phyloP scores from a whole-genome alignment of 352 stramenopile genomes.

The Phytophthora sp. region DNA sequence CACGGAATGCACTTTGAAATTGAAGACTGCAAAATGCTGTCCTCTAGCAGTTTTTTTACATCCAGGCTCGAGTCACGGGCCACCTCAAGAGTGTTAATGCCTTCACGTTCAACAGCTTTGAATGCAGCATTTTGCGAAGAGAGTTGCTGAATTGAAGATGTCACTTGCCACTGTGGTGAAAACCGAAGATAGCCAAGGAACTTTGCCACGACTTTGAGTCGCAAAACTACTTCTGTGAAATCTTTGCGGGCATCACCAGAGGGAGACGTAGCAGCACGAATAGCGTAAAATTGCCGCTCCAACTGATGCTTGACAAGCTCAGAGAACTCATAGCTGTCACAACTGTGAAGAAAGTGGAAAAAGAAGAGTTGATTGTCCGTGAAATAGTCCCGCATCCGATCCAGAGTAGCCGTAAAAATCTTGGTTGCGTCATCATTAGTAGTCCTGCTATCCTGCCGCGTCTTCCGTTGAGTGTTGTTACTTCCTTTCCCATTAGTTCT shows the following conservation, averaged over 20 bases:
- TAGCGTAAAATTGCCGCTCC: conserved; percentile 49
- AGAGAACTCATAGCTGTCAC: conserved; percentile 71
- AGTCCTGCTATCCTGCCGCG: conserved; percentile 3
- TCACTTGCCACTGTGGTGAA: conserved; percentile 64
- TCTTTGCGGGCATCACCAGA: conserved; percentile 52
- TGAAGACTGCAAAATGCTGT: conserved; percentile 43
- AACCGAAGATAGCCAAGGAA: conserved; percentile 75
- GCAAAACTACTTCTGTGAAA: conserved; percentile 66
- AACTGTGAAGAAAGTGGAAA: conserved; percentile 69
- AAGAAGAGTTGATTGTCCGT: conserved; percentile 81
- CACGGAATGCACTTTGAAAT: conserved; percentile 71
- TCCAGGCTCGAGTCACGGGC: conserved; percentile 43
- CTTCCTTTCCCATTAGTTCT: conserved; percentile 13
- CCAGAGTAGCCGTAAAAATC: conserved; percentile 30
- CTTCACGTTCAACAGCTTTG: conserved; percentile 53
- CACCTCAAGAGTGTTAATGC: conserved; percentile 52
- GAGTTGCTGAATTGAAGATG: conserved; percentile 33
- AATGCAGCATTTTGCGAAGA: conserved; percentile 57
- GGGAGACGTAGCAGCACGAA: conserved; percentile 12
- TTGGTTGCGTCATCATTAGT: conserved; percentile 19
- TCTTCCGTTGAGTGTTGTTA: conserved; percentile 12
- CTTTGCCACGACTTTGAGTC: conserved; percentile 68
- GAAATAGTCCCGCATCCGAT: conserved; percentile 49
- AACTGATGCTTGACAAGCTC: conserved; percentile 65
- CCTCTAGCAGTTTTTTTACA: conserved; percentile 46